Conservation (phyloP, 73 alveolate species). For the Paramecium primaurelia region DNA sequence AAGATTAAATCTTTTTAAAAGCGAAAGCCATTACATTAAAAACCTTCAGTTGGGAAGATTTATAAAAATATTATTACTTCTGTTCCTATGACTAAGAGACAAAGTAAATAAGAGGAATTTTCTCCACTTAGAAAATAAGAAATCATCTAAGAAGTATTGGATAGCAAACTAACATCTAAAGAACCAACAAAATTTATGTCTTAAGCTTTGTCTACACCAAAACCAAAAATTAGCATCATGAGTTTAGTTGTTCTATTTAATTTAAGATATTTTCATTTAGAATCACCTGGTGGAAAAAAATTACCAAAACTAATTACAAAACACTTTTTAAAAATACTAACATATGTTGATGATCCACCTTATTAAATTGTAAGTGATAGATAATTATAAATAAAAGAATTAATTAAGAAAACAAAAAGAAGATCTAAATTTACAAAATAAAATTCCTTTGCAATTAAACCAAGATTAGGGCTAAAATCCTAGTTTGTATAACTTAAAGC, state of each 20-base stretch:
- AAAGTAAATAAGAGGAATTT: background rate
- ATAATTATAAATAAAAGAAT: background rate
- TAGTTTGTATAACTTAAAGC: background rate
- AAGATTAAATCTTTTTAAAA: background rate
- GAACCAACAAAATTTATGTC: background rate
- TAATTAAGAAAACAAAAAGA: background rate
- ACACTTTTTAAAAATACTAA: background rate
- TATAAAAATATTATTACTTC: background rate
- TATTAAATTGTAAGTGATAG: constrained; percentile 1
- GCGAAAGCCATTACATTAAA: background rate
- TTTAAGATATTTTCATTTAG: background rate
- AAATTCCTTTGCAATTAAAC: background rate
- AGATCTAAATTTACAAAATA: background rate
- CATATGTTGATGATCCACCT: constrained; percentile 38
- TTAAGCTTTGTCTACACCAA: background rate
- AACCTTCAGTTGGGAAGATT: background rate
- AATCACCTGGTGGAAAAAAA: background rate
- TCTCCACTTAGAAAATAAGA: background rate
- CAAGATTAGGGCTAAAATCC: constrained; percentile 2
- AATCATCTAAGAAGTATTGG: background rate
- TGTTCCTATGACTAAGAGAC: background rate
- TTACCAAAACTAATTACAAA: constrained; percentile 12
- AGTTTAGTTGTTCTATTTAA: background rate
- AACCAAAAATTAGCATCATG: background rate
- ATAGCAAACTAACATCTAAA: background rate